phyloP scores from a whole-genome alignment of 2,329 filamentous ascomycete genomes.

The Falciphora oryzae region DNA sequence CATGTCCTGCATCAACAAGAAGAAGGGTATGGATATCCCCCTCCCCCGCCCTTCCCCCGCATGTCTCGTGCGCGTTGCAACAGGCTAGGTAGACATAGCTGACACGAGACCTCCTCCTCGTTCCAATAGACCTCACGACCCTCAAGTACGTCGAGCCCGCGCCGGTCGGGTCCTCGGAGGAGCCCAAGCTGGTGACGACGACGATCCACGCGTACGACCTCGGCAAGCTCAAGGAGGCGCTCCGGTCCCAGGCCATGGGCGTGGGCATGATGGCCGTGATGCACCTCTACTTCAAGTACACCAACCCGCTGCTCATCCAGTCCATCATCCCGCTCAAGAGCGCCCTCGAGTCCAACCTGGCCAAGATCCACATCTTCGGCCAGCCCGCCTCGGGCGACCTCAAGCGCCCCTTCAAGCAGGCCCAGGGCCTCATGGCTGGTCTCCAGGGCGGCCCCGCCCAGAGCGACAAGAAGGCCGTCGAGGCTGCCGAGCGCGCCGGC shows the following conservation, averaged over 20 bases:
- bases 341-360: constrained; percentile 88
- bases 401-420: constrained; percentile 90
- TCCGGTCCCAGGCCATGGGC: constrained; percentile 92
- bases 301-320: constrained; percentile 97
- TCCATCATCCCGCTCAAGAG: constrained; percentile 97
- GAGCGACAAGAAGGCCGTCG: constrained; percentile 87
- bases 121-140: constrained; percentile 82
- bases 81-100: not conserved
- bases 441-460: constrained; percentile 69
- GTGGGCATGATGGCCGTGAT: constrained; percentile 97
- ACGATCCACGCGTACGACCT: constrained; percentile 94
- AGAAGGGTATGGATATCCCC: constrained; percentile 71
- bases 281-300: constrained; percentile 99
- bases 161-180: constrained; percentile 86
- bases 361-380: constrained; percentile 92
- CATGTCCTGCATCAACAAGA: constrained; percentile 81
- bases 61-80: not conserved
- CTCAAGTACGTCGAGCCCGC: constrained; percentile 98
- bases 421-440: constrained; percentile 74
- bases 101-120: constrained; percentile 2
- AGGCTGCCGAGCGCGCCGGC: constrained; percentile 70
- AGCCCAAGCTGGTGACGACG: constrained; percentile 93
- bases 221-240: constrained; percentile 73
- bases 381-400: constrained; percentile 83
- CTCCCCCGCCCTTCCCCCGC: not conserved